These are phyloP conservation scores for Ophiostoma piceae DNA, from an alignment of 2,329 filamentous ascomycete genomes.

Conservation along the genomic window DNA sequence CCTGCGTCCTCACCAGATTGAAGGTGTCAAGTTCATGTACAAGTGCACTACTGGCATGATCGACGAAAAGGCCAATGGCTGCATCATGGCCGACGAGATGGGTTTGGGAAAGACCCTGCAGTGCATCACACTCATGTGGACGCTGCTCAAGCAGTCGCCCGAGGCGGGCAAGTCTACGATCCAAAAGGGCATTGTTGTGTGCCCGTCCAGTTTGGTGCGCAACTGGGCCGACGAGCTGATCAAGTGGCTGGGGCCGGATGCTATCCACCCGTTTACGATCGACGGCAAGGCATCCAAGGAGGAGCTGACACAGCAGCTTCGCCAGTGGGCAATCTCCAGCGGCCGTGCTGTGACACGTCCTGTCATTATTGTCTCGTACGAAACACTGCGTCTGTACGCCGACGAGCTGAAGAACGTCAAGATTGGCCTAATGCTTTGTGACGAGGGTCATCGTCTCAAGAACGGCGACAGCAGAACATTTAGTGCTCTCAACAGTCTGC, in stretches of 20 bases:
- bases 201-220: slow-evolving; percentile 89
- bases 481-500: slow-evolving; percentile 79
- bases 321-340: slow-evolving; percentile 89
- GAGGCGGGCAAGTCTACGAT: slow-evolving; percentile 92
- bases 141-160: slow-evolving; percentile 87
- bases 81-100: slow-evolving; percentile 99
- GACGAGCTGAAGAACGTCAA: slow-evolving; percentile 84
- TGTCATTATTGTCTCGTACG: slow-evolving; percentile 96
- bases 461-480: slow-evolving; percentile 97
- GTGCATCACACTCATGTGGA: slow-evolving; percentile 97
- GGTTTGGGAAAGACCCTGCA: slow-evolving; percentile 94
- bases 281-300: slow-evolving; percentile 96
- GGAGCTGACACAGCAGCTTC: slow-evolving; percentile 80
- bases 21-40: slow-evolving; percentile 97
- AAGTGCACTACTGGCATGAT: slow-evolving; percentile 91
- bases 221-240: slow-evolving; percentile 97
- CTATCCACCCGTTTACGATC: slow-evolving; percentile 88
- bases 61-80: slow-evolving; percentile 87
- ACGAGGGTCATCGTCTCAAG: slow-evolving; percentile 94
- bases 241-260: slow-evolving; percentile 93
- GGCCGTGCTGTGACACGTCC: slow-evolving; percentile 87
- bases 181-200: slow-evolving; percentile 94
- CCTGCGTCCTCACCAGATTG: slow-evolving; percentile 90
- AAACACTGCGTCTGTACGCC: slow-evolving; percentile 85
- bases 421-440: slow-evolving; percentile 89